Evolutionary conservation across 495 filamentous ascomycete genomes (phyloP), one percentile per base, ranked within the genome.

Genomic region (Penicillium waksmanii): DNA sequence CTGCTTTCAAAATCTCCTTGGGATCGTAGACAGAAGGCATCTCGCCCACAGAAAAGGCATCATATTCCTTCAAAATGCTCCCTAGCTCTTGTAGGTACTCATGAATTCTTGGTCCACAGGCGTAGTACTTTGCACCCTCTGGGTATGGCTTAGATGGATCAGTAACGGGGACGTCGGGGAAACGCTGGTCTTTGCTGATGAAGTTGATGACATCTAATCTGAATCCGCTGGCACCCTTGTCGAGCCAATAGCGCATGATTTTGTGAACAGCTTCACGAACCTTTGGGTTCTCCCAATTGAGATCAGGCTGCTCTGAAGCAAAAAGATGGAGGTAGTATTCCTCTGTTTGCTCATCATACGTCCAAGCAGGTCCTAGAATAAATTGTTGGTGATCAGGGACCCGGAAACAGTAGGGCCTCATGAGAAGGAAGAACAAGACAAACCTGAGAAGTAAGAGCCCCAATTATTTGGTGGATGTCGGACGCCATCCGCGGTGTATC

Each of bases 281-380:
- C 2, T 75, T 80, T 6, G 78, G 77, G 19, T 85, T 83, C 61
- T 91, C 87, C 87, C 88, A 91, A 74, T 92, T 91, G 7, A 91
- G 80, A 63, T 92, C 89, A 0, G 89, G 88, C 60, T 90, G 87
- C 47, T 85, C 78, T 5, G 75, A 72, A 3, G 84, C 80, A 56
- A 87, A 91, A 9, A 90, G 74, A 61, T 89, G 86, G 3, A 92
- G 80, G 62, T 89, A 91, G 63, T 90, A 91, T 66, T 91, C 84
- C 11, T 81, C 75, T 0, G 85, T 88, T 5, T 67, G 62, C 51
- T 87, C 84, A 54, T 89, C 88, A 57, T 75, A 91, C 54, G 83
- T 72, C 89, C 89, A 92, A 2, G 82, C 82, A 62, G 77, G 81
- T 0, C 85, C 84, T 76, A 18, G 5, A 38, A 0, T 49, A 13